phyloP scores from a whole-genome alignment of 78 protist genomes.

The slime mould (Dictyostelium discoideum) region dicty_2.7 NC_007091.3:2927001-2927500 shows the following conservation, averaged over 20 bases:
- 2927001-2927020: neutral
- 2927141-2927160: neutral
- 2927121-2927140: neutral
- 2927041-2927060: neutral
- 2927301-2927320: slow-evolving; percentile 13
- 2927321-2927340: slow-evolving; percentile 23
- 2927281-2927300: neutral
- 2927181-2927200: neutral
- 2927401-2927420: neutral
- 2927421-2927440: neutral
- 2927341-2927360: neutral
- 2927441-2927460: neutral
- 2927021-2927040: neutral
- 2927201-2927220: neutral
- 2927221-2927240: slow-evolving; percentile 5
- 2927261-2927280: neutral
- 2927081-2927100: too few relatives aligned
- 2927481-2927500: neutral
- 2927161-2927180: neutral
- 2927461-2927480: neutral
- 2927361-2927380: neutral
- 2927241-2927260: neutral
- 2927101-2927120: too few relatives aligned
- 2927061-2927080: neutral
- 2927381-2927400: neutral